Evolutionary conservation across 2,329 filamentous ascomycete species (phyloP), one percentile per base, ranked within the genome.

Genomic region (Rutstroemia sp.): DNA sequence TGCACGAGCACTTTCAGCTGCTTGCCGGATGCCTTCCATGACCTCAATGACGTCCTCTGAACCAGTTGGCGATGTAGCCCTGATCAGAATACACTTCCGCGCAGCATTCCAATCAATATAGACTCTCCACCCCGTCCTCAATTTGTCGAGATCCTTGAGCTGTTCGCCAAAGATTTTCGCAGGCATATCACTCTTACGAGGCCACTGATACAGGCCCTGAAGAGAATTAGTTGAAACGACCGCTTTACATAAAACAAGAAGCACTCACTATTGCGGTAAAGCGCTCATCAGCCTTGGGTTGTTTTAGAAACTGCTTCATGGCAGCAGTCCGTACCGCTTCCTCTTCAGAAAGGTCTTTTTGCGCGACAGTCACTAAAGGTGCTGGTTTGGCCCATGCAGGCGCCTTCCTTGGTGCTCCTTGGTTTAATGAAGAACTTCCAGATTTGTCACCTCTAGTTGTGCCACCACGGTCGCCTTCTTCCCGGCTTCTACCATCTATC

Each of bases 141-240:
- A 30, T 5, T 54, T 30, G 37, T 66, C 53, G 2, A 68, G 58
- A 18, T 62, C 59, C 39, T 66, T 62, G 23, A 66, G 59, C 14
- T 52, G 42, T 1, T 39, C 47, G 12, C 62, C 60, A 14, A 66
- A 54, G 16, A 65, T 37, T 2, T 59, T 49, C 4, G 27, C 48
- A 14, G 63, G 61, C 10, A 30, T 30, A 3, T 49, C 49, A 10
- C 50, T 34, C 5, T 53, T 59, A 14, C 49, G 51, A 51, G 61
- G 63, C 66, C 64, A 68, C 9, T 63, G 45, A 37, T 65, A 66
- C 34, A 51, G 59, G 2, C 60, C 65, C 59, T 61, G 46, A 41
- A 21, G 34, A 23, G 23, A 12, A 16, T 55, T n/a, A 55, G 47
- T 37, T 4, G 34, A 23, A 9, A 19, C 19, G 16, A 48, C 4